phyloP scores from a whole-genome alignment of 192 early-diverging fungal species.

The Kickxella alabastrina region DNA sequence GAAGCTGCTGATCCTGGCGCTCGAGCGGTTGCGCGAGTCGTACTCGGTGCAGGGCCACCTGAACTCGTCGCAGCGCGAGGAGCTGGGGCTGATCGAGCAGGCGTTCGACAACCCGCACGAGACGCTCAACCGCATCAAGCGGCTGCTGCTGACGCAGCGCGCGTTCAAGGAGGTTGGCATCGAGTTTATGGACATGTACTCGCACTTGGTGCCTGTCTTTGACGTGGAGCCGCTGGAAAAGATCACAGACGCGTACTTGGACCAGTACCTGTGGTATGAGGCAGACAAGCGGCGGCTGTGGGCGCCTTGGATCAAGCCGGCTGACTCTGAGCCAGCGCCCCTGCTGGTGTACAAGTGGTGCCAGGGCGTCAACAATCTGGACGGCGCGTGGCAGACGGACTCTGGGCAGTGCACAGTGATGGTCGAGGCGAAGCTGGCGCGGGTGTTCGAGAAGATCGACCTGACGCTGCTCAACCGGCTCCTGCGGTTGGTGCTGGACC shows the following conservation, averaged over 20 bases:
- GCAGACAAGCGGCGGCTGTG: slow-evolving; percentile 96
- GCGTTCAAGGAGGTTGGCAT: slow-evolving; percentile 99
- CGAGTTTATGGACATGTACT: slow-evolving; percentile 99
- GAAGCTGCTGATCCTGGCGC: slow-evolving; percentile 92
- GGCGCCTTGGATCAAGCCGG: slow-evolving; percentile 99
- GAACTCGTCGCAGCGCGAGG: slow-evolving; percentile 95
- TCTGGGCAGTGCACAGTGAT: slow-evolving; percentile 93
- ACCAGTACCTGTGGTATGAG: slow-evolving; percentile 99
- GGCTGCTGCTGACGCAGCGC: slow-evolving; percentile 91
- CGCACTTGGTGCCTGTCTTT: slow-evolving; percentile 95
- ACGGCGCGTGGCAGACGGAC: slow-evolving; percentile 89
- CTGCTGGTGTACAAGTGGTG: slow-evolving; percentile 97
- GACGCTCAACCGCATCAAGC: slow-evolving; percentile 74
- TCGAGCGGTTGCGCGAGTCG: slow-evolving; percentile 92
- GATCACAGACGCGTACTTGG: slow-evolving; percentile 97
- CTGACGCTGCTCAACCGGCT: slow-evolving; percentile 91
- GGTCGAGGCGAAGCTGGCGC: slow-evolving; percentile 90
- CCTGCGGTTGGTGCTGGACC: slow-evolving; percentile 93
- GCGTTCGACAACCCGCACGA: slow-evolving; percentile 96
- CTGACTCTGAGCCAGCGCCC: slow-evolving; percentile 94
- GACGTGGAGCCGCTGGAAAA: slow-evolving; percentile 99
- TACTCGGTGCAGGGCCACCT: slow-evolving; percentile 93
- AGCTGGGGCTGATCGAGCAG: slow-evolving; percentile 96
- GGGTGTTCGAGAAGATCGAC: slow-evolving; percentile 96
- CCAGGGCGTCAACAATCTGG: slow-evolving; percentile 97